These are phyloP conservation scores for Cardamine occulta DNA, from an alignment of 345 rosid species.

Conservation along the genomic window DNA sequence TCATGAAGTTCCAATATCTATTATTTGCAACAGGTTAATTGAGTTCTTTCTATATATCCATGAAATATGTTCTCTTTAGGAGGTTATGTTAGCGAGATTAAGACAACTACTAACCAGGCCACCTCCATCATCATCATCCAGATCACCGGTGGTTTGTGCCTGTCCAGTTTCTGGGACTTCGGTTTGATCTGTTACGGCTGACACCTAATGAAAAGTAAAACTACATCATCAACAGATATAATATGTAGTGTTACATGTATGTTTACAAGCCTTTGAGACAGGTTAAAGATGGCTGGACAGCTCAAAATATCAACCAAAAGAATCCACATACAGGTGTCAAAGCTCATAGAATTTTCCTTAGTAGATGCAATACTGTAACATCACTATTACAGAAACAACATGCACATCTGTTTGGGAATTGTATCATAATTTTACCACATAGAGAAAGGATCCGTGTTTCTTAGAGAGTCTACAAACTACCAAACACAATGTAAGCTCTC, in stretches of 20 bases:
- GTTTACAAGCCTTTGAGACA: constrained; percentile 15
- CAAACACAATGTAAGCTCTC: constrained; percentile 14
- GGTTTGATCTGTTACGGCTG: constrained; percentile 88
- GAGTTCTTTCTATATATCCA: constrained; percentile 18
- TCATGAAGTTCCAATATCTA: background rate
- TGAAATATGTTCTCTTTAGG: constrained; percentile 16
- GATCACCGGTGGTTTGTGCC: constrained; percentile 64
- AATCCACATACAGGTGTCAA: constrained; percentile 21
- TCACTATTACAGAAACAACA: constrained; percentile 16
- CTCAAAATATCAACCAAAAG: constrained; percentile 7
- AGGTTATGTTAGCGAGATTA: background rate
- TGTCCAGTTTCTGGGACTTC: constrained; percentile 64
- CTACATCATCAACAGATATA: constrained; percentile 9
- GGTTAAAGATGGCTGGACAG: constrained; percentile 2
- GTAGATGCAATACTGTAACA: constrained; percentile 2
- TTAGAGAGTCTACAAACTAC: background rate
- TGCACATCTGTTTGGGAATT: constrained; percentile 6
- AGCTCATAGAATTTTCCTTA: background rate
- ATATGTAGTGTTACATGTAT: constrained; percentile 18
- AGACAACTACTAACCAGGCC: constrained; percentile 77
- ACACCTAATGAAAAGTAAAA: constrained; percentile 59
- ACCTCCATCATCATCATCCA: constrained; percentile 96
- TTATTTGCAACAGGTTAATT: constrained; percentile 10
- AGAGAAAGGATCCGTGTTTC: constrained; percentile 9
- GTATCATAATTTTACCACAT: background rate